phyloP scores from a whole-genome alignment of 495 filamentous ascomycete genomes.

The Acidomyces sp. region DNA sequence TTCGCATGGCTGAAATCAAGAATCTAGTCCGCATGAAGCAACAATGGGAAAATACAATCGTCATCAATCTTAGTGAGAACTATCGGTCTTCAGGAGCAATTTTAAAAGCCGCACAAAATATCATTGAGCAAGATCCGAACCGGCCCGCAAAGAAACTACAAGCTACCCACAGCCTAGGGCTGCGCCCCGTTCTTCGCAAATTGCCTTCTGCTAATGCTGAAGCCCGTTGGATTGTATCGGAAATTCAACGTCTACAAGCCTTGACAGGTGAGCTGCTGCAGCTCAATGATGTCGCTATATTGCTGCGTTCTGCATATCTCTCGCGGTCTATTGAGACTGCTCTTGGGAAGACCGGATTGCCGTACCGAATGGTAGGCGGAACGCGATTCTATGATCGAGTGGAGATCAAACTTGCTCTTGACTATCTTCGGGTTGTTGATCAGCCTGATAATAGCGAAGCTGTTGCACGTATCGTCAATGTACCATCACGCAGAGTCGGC shows the following conservation, averaged over 20 bases:
- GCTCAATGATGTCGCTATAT: conserved; percentile 69
- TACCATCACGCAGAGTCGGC: conserved; percentile 69
- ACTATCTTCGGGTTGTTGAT: conserved; percentile 77
- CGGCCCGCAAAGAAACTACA: conserved; percentile 66
- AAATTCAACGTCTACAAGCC: conserved; percentile 58
- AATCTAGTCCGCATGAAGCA: conserved; percentile 70
- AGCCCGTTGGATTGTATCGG: conserved; percentile 76
- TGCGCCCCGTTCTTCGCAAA: conserved; percentile 70
- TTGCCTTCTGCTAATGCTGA: conserved; percentile 61
- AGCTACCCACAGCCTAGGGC: conserved; percentile 69
- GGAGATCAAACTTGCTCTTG: conserved; percentile 79
- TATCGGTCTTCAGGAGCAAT: conserved; percentile 93
- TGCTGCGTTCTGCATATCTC: conserved; percentile 71
- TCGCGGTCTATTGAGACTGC: conserved; percentile 75
- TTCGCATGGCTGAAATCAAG: conserved; percentile 88
- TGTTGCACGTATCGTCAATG: conserved; percentile 70
- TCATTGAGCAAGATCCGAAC: conserved; percentile 83
- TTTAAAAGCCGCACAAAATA: conserved; percentile 60
- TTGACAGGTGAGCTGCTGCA: conserved; percentile 61
- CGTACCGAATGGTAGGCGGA: conserved; percentile 92
- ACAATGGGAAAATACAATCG: conserved; percentile 55
- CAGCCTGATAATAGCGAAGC: conserved; percentile 86
- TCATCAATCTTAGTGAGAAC: conserved; percentile 80
- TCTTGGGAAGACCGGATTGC: conserved; percentile 71
- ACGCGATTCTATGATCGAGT: conserved; percentile 81